Evolutionary conservation across 257 asterid species (phyloP).

Genomic region (Coffea eugenioides): DNA sequence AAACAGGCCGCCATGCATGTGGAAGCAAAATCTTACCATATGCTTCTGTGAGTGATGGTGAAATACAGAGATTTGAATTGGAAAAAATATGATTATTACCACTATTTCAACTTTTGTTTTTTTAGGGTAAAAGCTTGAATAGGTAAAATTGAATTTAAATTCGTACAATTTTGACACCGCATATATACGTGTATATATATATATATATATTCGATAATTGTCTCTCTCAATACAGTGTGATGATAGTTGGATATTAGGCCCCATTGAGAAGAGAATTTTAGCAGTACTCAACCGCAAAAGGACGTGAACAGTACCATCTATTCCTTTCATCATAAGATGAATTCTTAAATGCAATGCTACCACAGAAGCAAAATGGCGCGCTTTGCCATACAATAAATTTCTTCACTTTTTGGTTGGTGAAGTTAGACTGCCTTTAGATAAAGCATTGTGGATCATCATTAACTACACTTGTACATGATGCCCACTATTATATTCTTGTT

Average conservation of each 20-base stretch:
- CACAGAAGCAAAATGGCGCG: conserved; percentile 16
- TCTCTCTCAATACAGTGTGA: conserved; percentile 9
- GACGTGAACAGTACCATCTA: neutral
- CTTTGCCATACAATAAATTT: conserved; percentile 13
- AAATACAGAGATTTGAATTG: neutral
- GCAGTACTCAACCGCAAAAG: conserved; percentile 12
- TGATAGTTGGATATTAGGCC: conserved; percentile 5
- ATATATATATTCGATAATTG: neutral
- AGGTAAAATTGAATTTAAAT: neutral
- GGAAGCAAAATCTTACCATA: neutral
- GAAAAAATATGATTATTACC: neutral
- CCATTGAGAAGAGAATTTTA: conserved; percentile 3
- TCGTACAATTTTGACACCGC: neutral
- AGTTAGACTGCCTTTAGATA: conserved; percentile 8
- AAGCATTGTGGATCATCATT: conserved; percentile 24
- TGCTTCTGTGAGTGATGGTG: neutral
- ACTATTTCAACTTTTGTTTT: neutral
- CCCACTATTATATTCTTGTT: neutral
- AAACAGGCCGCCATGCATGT: neutral
- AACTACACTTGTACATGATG: conserved; percentile 7
- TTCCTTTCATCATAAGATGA: neutral
- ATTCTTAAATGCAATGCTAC: conserved; percentile 10
- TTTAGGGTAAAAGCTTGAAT: neutral
- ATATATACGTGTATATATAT: neutral
- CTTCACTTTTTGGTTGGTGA: conserved; percentile 28